phyloP scores from a whole-genome alignment of 2,329 filamentous ascomycete genomes.

The Ophiocordyceps sinensis region DNA sequence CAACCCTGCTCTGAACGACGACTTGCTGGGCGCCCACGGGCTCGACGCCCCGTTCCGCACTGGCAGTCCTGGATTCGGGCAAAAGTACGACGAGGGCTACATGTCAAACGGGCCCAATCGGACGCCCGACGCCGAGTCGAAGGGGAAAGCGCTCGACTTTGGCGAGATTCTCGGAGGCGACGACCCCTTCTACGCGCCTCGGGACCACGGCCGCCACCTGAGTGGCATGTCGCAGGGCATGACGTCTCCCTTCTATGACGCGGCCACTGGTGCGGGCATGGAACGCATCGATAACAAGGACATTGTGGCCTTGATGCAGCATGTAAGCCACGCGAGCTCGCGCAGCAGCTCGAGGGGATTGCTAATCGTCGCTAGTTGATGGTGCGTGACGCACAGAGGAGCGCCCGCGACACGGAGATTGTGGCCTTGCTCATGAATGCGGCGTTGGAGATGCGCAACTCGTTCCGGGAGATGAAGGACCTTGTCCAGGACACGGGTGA shows the following conservation, averaged over 20 bases:
- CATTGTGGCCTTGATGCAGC: constrained; percentile 94
- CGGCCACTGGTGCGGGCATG: constrained; percentile 72
- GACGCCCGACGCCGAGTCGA: constrained; percentile 35
- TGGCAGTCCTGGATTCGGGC: constrained; percentile 42
- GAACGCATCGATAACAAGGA: constrained; percentile 93
- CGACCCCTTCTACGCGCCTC: constrained; percentile 52
- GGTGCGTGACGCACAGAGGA: constrained; percentile 90
- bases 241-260: constrained; percentile 78
- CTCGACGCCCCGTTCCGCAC: constrained; percentile 32
- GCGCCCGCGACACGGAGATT: constrained; percentile 92
- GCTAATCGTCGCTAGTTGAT: constrained; percentile 47
- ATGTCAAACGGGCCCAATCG: constrained; percentile 58
- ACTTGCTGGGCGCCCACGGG: constrained; percentile 27
- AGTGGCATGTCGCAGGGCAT: constrained; percentile 90
- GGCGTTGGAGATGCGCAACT: constrained; percentile 92
- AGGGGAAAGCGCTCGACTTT: constrained; percentile 42
- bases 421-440: constrained; percentile 86
- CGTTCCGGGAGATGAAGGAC: constrained; percentile 88
- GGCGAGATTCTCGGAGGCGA: constrained; percentile 35
- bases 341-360: too few species aligned
- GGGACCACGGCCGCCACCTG: constrained; percentile 49
- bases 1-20: constrained; percentile 36
- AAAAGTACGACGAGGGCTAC: constrained; percentile 74
- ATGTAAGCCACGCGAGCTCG: constrained; percentile 36
- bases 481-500: constrained; percentile 76